These are phyloP conservation scores for Stygiomarasmius scandens DNA, from an alignment of 1,284 basidiomycete genomes.

Conservation along the genomic window DNA sequence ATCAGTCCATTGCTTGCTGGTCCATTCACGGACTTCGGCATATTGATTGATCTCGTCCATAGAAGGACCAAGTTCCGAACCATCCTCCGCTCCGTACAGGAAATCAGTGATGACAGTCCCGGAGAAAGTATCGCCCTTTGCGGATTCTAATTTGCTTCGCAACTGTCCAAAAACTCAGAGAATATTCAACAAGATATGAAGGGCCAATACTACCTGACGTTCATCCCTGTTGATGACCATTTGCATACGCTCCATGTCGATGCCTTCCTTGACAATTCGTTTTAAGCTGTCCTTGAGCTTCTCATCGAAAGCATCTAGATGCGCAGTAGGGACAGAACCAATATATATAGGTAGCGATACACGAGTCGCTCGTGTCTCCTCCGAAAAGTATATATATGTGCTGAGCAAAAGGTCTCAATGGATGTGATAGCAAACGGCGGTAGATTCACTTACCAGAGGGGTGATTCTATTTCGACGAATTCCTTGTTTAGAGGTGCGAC, in stretches of 20 bases:
- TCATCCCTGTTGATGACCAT: constrained; percentile 89
- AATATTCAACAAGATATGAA: background rate
- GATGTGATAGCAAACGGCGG: background rate
- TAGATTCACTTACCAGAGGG: constrained; percentile 66
- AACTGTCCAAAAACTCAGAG: constrained; percentile 44
- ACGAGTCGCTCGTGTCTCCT: constrained; percentile 76
- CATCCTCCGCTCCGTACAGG: constrained; percentile 85
- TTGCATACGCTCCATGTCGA: constrained; percentile 92
- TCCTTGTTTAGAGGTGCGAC: constrained; percentile 92
- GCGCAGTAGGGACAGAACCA: constrained; percentile 83
- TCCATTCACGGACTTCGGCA: constrained; percentile 70
- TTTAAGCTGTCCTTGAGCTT: constrained; percentile 74
- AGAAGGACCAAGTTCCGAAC: constrained; percentile 74
- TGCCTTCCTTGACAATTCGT: constrained; percentile 73
- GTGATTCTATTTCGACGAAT: constrained; percentile 91
- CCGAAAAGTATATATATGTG: constrained; percentile 85
- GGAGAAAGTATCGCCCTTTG: constrained; percentile 78
- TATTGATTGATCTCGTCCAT: constrained; percentile 85
- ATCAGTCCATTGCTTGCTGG: constrained; percentile 76
- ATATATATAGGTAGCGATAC: constrained; percentile 80
- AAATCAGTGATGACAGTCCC: constrained; percentile 83
- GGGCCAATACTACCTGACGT: constrained; percentile 62
- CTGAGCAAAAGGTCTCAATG: constrained; percentile 32
- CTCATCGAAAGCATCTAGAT: constrained; percentile 73
- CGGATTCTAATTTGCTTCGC: constrained; percentile 73